These are phyloP conservation scores for Aristolochia californica DNA, from an alignment of 164 flowering plant genomes.

Conservation along the genomic window DNA sequence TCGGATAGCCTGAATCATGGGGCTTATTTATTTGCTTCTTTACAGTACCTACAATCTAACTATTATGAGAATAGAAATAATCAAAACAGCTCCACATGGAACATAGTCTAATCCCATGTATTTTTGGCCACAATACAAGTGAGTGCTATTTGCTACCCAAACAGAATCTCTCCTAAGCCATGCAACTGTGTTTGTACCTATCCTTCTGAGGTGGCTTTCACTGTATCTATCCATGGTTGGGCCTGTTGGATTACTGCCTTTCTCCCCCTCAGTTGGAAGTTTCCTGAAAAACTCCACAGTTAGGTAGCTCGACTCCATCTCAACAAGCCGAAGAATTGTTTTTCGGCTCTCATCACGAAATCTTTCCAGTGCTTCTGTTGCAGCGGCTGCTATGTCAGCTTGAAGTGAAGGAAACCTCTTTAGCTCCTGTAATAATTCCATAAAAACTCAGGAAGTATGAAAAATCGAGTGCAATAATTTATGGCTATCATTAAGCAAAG, in stretches of 20 bases:
- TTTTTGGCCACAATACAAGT: neutral
- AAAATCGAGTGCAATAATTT: too few relatives aligned
- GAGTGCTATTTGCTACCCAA: neutral
- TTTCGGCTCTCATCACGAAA: conserved; percentile 87
- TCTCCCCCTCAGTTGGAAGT: conserved; percentile 64
- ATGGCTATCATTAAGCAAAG: too few relatives aligned
- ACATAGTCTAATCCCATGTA: neutral
- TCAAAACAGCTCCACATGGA: neutral
- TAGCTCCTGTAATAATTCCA: conserved; percentile 44
- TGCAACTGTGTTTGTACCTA: conserved; percentile 40
- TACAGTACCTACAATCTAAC: too few relatives aligned
- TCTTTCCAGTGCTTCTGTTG: conserved; percentile 73
- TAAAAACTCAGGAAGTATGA: neutral
- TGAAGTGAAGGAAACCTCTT: conserved; percentile 83
- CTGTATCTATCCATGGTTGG: conserved; percentile 52
- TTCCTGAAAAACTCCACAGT: conserved; percentile 92
- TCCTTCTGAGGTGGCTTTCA: conserved; percentile 65
- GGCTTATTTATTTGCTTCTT: too few relatives aligned
- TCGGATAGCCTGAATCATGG: neutral
- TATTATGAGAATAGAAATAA: too few relatives aligned
- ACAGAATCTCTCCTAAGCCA: too few relatives aligned
- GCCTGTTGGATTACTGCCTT: conserved; percentile 26
- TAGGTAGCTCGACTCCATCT: conserved; percentile 85
- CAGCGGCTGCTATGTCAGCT: conserved; percentile 84
- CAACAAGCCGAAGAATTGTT: conserved; percentile 73